These are phyloP conservation scores for Grigorovia yakushimaensis DNA, from an alignment of 805 yeast species.

Conservation along the genomic window DNA sequence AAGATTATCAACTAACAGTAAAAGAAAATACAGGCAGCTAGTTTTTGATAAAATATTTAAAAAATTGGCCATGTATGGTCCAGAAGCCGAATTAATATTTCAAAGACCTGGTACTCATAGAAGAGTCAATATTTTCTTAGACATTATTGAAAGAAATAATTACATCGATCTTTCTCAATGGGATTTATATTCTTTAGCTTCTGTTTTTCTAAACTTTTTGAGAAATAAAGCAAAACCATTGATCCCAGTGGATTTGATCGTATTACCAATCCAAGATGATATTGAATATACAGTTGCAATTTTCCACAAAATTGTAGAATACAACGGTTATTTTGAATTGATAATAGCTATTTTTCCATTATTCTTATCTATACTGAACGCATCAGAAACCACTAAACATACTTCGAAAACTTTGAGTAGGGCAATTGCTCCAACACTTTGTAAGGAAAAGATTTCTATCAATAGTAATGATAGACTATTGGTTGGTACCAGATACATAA, in stretches of 20 bases:
- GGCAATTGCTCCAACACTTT: constrained; percentile 44
- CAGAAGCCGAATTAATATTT: constrained; percentile 38
- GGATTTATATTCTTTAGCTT: constrained; percentile 41
- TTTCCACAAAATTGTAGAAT: constrained; percentile 29
- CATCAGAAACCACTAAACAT: constrained; percentile 35
- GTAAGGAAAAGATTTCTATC: constrained; percentile 39
- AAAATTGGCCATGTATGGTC: constrained; percentile 37
- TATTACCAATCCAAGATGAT: constrained; percentile 45
- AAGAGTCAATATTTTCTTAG: constrained; percentile 35
- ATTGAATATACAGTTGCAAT: constrained; percentile 33
- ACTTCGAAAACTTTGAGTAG: constrained; percentile 30
- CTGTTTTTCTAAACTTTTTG: constrained; percentile 37
- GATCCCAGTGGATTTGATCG: constrained; percentile 39
- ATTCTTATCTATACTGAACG: constrained; percentile 33
- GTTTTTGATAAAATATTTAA: constrained; percentile 43
- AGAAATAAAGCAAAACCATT: constrained; percentile 45
- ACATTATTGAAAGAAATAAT: constrained; percentile 46
- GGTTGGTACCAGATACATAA: constrained; percentile 45
- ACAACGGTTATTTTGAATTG: constrained; percentile 27
- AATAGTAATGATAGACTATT: constrained; percentile 38
- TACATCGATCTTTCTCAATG: constrained; percentile 53
- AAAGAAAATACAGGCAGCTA: constrained; percentile 29
- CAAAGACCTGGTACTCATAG: constrained; percentile 48
- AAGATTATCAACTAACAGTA: constrained; percentile 20
- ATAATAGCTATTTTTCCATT: constrained; percentile 37